A percentile compares a stretch with the other conserved stretches of the same genome.
Conservation (phyloP, 2,329 filamentous ascomycete species). For the Penicillium brasilianum region DNA sequence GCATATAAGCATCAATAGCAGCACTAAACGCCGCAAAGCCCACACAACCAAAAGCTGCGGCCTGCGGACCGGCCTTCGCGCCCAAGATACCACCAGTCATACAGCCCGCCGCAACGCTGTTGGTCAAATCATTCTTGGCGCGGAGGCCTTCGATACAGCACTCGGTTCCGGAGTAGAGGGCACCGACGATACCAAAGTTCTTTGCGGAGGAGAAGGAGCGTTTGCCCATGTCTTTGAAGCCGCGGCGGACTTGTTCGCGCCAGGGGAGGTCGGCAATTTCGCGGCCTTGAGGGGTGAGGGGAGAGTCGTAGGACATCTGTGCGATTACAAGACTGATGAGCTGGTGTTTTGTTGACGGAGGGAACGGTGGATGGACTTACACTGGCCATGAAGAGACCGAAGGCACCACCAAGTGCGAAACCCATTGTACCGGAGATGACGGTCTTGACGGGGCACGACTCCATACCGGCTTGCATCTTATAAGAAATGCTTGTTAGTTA, state of each 20-base stretch:
- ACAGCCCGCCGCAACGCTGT: conserved; percentile 86
- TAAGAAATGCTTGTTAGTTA: not conserved
- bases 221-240: conserved; percentile 93
- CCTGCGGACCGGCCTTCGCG: conserved; percentile 85
- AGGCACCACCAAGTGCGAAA: conserved; percentile 89
- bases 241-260: conserved; percentile 78
- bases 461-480: conserved; percentile 83
- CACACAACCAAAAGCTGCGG: conserved; percentile 82
- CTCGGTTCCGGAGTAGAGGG: conserved; percentile 89
- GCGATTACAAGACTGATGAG: conserved; percentile 6
- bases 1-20: conserved; percentile 91
- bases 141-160: conserved; percentile 90
- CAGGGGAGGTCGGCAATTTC: conserved; percentile 71
- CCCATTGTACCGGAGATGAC: conserved; percentile 90
- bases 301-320: conserved; percentile 98
- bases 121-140: conserved; percentile 90
- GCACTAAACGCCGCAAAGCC: conserved; percentile 93
- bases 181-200: conserved; percentile 94
- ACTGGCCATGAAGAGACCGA: conserved; percentile 97
- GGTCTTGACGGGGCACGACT: conserved; percentile 88
- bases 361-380: conserved; percentile 58
- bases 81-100: conserved; percentile 89
- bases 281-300: conserved; percentile 66
- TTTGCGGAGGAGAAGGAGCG: conserved; percentile 83
- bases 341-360: not conserved